These are phyloP conservation scores for Microstegium vimineum DNA, from an alignment of 176 grass and related monocot species.

Conservation along the genomic window DNA sequence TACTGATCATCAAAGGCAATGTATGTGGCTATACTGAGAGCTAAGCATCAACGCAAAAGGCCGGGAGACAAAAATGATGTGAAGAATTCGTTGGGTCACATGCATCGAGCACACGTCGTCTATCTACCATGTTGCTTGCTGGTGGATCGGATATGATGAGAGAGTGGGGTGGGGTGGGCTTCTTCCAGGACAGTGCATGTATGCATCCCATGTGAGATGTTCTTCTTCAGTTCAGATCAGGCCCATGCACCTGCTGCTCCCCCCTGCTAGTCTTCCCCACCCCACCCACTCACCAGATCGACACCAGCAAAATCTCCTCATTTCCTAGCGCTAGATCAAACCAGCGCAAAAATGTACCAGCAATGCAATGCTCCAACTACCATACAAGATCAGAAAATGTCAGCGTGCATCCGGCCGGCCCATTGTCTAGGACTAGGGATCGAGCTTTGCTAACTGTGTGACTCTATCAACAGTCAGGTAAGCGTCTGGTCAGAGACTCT, in stretches of 20 bases:
- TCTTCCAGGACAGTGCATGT: conserved; percentile 32
- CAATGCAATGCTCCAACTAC: conserved; percentile 38
- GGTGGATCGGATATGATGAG: conserved; percentile 14
- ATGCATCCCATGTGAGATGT: conserved; percentile 60
- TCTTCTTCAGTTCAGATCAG: conserved; percentile 26
- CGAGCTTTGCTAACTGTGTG: not conserved
- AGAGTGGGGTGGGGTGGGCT: not conserved
- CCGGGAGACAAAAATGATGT: conserved; percentile 43
- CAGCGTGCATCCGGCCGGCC: conserved; percentile 11
- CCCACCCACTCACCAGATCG: conserved; percentile 25
- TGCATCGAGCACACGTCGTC: conserved; percentile 45
- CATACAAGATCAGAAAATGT: conserved; percentile 9
- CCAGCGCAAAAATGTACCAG: conserved; percentile 10
- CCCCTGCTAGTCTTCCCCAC: conserved; percentile 4
- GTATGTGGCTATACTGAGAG: not conserved
- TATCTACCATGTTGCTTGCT: conserved; percentile 17
- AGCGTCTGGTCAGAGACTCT: not conserved
- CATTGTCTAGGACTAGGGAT: conserved; percentile 3
- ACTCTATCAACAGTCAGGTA: not conserved
- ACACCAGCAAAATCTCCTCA: conserved; percentile 29
- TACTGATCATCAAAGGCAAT: not conserved
- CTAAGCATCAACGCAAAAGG: conserved; percentile 14
- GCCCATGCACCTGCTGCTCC: conserved; percentile 10
- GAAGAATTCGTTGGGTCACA: conserved; percentile 54
- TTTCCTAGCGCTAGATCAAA: conserved; percentile 28